Percentiles rank a stretch among this genome's conserved stretches.
Conservation (phyloP, 106 monocot species). For the Dendrobium officinale region DNA sequence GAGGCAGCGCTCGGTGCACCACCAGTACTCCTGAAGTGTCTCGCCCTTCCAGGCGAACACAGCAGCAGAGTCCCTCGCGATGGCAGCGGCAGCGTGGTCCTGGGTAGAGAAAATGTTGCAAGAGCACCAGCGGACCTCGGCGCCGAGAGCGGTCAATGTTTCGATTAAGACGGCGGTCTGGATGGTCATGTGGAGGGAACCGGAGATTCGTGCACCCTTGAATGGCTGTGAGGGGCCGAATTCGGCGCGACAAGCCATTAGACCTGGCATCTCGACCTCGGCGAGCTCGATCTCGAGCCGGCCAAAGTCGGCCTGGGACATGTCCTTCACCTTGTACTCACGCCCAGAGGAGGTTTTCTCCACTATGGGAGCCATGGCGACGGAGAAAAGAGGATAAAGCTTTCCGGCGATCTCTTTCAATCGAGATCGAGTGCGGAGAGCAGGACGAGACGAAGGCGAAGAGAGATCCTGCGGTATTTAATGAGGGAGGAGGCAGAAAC, state of each 20-base stretch:
- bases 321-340: slow-evolving; percentile 91
- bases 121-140: slow-evolving; percentile 78
- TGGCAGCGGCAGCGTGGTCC: slow-evolving; percentile 67
- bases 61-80: slow-evolving; percentile 61
- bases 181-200: slow-evolving; percentile 82
- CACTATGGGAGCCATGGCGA: slow-evolving; percentile 44
- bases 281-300: slow-evolving; percentile 92
- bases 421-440: background rate
- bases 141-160: slow-evolving; percentile 70
- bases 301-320: slow-evolving; percentile 84
- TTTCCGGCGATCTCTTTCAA: background rate
- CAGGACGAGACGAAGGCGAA: background rate
- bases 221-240: slow-evolving; percentile 76
- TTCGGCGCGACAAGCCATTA: slow-evolving; percentile 71
- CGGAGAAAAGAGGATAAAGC: background rate
- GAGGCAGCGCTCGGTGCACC: slow-evolving; percentile 32
- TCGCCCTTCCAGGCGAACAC: slow-evolving; percentile 35
- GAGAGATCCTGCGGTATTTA: background rate
- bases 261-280: slow-evolving; percentile 95
- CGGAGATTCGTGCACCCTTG: slow-evolving; percentile 64
- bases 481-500: background rate
- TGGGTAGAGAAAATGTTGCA: slow-evolving; percentile 83
- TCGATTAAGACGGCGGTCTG: slow-evolving; percentile 83
- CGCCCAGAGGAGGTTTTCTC: slow-evolving; percentile 75
- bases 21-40: slow-evolving; percentile 33